Evolutionary conservation across 352 stramenopile species (phyloP).

Genomic region (Globisporangium viniferum): DNA sequence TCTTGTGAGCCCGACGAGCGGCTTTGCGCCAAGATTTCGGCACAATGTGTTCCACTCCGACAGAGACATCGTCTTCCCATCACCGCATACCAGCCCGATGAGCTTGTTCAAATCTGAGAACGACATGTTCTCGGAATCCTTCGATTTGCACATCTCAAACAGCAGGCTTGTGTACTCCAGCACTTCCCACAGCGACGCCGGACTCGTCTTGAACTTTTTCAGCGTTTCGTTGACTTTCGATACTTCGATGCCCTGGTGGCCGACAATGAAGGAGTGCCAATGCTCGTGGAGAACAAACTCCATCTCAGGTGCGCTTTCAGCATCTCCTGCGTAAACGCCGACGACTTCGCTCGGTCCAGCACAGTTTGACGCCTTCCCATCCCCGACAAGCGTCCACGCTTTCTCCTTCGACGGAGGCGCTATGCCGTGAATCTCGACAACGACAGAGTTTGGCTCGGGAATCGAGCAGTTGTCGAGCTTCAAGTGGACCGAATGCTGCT

Average conservation of each 20-base stretch:
- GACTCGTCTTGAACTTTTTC: constrained; percentile 45
- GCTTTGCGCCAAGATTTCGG: constrained; percentile 30
- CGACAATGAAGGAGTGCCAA: constrained; percentile 54
- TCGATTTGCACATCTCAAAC: constrained; percentile 43
- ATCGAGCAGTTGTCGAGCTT: constrained; percentile 33
- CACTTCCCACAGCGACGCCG: constrained; percentile 41
- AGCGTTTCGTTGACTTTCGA: constrained; percentile 42
- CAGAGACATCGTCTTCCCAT: constrained; percentile 24
- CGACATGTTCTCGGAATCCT: constrained; percentile 22
- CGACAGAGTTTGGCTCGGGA: constrained; percentile 22
- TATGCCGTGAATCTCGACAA: constrained; percentile 36
- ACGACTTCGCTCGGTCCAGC: constrained; percentile 47
- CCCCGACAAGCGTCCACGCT: constrained; percentile 3
- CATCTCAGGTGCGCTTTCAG: constrained; percentile 24
- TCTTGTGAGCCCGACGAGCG: constrained; percentile 32
- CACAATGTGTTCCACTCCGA: constrained; percentile 38
- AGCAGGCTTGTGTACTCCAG: constrained; percentile 54
- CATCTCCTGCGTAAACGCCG: constrained; percentile 22
- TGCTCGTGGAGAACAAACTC: constrained; percentile 49
- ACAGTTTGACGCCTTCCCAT: constrained; percentile 14
- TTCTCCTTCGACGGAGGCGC: constrained; percentile 12
- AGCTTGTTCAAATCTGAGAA: constrained; percentile 36
- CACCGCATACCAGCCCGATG: constrained; percentile 34
- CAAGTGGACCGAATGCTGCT: constrained; percentile 36
- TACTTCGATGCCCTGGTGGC: constrained; percentile 40